These are phyloP conservation scores for Pseudocercospora eumusae DNA, from an alignment of 2,329 filamentous ascomycete genomes.

Conservation along the genomic window DNA sequence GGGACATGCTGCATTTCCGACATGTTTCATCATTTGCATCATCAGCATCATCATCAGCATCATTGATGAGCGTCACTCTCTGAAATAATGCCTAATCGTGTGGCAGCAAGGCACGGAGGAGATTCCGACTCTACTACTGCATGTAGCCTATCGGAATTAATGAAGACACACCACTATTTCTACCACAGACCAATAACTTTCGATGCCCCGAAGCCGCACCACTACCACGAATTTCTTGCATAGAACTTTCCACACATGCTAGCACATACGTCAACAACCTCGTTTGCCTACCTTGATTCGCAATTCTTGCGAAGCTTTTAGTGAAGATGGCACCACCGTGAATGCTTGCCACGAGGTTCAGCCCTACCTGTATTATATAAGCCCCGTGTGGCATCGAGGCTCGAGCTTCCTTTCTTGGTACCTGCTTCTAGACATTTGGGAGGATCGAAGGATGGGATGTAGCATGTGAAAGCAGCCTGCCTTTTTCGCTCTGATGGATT, in stretches of 20 bases:
- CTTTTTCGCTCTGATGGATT: background rate
- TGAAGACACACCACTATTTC: background rate
- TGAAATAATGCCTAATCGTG: constrained; percentile 6
- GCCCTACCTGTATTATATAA: too few relatives aligned
- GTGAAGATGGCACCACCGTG: background rate
- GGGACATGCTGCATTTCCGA: background rate
- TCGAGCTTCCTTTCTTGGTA: background rate
- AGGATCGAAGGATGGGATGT: background rate
- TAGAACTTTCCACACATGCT: background rate
- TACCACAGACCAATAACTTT: background rate
- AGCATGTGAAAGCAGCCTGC: background rate
- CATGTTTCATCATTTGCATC: constrained; percentile 1
- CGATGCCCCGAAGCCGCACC: background rate
- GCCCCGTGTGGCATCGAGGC: too few relatives aligned
- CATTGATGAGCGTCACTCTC: constrained; percentile 7
- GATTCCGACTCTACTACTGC: constrained; percentile 1
- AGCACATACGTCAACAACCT: background rate
- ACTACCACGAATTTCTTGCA: background rate
- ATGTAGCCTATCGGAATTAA: constrained; percentile 1
- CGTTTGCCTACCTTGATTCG: background rate
- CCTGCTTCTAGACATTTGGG: background rate
- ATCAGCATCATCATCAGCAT: constrained; percentile 6
- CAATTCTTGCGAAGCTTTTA: background rate
- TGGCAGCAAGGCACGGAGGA: constrained; percentile 1
- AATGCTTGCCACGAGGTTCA: background rate